These are phyloP conservation scores for Raddia guianensis DNA, from an alignment of 176 grass and related monocot species.

Conservation along the genomic window DNA sequence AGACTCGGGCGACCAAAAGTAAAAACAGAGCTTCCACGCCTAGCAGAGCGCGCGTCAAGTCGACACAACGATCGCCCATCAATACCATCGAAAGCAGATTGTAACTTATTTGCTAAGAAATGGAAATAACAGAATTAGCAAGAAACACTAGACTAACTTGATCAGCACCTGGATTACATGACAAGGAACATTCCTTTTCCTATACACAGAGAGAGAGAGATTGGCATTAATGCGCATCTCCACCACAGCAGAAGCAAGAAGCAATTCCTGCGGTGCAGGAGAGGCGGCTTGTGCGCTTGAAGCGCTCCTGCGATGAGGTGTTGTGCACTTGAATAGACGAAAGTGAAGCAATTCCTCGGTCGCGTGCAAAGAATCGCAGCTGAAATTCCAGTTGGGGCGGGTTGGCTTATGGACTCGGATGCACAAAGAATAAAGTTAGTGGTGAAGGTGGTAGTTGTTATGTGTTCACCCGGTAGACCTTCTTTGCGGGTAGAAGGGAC, in stretches of 20 bases:
- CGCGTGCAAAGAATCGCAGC: constrained; percentile 37
- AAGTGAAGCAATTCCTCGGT: constrained; percentile 30
- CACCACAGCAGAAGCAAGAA: constrained; percentile 46
- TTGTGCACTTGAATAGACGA: constrained; percentile 17
- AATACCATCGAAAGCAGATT: no score
- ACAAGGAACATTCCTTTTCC: constrained; percentile 33
- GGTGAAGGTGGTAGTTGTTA: constrained; percentile 78
- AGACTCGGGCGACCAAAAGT: no score
- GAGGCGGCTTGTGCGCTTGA: constrained; percentile 43
- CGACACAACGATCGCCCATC: no score
- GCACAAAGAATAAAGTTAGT: constrained; percentile 72
- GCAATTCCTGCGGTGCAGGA: constrained; percentile 47
- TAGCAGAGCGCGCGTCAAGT: no score
- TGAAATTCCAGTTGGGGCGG: constrained; percentile 53
- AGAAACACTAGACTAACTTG: no score
- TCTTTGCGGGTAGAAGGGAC: constrained; percentile 53
- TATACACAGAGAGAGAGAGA: constrained; percentile 37
- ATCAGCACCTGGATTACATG: no score
- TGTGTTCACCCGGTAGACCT: constrained; percentile 23
- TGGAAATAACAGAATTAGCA: no score
- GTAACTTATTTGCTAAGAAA: no score
- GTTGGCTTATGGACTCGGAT: constrained; percentile 70
- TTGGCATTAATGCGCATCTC: constrained; percentile 17
- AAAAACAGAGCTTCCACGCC: no score
- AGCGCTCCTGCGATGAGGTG: constrained; percentile 30